Base-by-base conservation (phyloP, 305 asterid species). In the Fraxinus sp. region DNA sequence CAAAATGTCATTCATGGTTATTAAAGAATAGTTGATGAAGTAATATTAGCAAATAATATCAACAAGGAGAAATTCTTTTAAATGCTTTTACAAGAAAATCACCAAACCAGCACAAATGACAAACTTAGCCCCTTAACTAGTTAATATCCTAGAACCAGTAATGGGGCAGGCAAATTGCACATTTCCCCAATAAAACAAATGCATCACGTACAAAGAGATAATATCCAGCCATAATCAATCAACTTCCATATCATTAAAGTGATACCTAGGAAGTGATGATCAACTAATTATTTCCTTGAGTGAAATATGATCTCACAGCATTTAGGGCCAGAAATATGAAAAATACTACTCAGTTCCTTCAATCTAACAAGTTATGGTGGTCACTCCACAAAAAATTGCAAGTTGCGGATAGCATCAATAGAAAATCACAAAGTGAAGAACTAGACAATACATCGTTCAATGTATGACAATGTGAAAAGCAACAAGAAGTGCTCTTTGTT, bases 321-420 rank as follows among this genome's bases (percentile, higher is more conserved):
- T 0, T 26, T 7, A 5, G 46, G 43, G 7, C 77, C 66, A 32
- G 55, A 33, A 77, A n/a, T 11, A 66, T 24, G 57, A 57, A 74
- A 33, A 62, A 52, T 78, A 76, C 81, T 79, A n/a, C 24, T n/a
- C 11, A 62, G 71, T 32, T 41, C 41, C 35, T 78, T 73, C 77
- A 7, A 11, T 52, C 33, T 13, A 32, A 66, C 49, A 74, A 41
- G 49, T 55, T 75, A 78, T 73, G 83, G 28, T 26, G 71, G 71
- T 36, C 74, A 41, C 74, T 35, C 78, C 14, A 14, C 59, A 59
- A 6, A 59, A 59, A 59, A 75, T 16, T 77, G 81, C 66, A 18
- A 46, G 74, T 72, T 75, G 75, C 62, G 59, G 71, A 43, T 72
- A 35, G 41, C 71, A 79, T 8, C 59, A 20, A 79, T 62, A 74